Conservation (phyloP, 192 early-diverging fungal genomes). For the Coemansia reversa region DNA sequence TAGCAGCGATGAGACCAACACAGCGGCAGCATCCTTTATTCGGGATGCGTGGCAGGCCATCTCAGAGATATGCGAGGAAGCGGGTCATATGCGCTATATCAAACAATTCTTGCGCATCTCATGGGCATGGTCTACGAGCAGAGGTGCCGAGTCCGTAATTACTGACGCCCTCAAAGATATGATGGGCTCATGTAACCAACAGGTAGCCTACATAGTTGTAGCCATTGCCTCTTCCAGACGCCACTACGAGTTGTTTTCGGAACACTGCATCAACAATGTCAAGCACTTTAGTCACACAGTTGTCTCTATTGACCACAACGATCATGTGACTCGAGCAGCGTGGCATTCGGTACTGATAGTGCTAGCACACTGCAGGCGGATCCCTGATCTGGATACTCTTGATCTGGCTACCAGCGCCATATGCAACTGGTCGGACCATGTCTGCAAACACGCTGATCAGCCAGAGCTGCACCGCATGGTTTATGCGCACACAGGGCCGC, state of each 20-base stretch:
- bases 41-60: constrained; percentile 25
- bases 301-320: neutral
- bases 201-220: constrained; percentile 2
- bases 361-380: constrained; percentile 4
- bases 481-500: constrained; percentile 26
- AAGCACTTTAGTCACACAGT: neutral
- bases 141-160: constrained; percentile 8
- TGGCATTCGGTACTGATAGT: constrained; percentile 13
- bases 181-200: constrained; percentile 20
- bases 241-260: neutral
- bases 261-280: neutral
- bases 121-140: constrained; percentile 40
- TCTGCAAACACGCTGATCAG: neutral
- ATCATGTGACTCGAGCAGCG: neutral
- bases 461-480: neutral
- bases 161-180: constrained; percentile 4
- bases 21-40: constrained; percentile 7
- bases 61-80: neutral
- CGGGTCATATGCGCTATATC: constrained; percentile 4
- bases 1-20: neutral
- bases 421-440: constrained; percentile 13
- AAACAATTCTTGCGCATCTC: constrained; percentile 25
- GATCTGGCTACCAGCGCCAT: constrained; percentile 12
- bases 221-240: constrained; percentile 15
- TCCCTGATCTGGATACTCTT: neutral